A percentile compares a stretch with the other conserved stretches of the same genome.
Conservation (phyloP, 1,284 basidiomycete genomes). For the Schizopora paradoxa region DNA sequence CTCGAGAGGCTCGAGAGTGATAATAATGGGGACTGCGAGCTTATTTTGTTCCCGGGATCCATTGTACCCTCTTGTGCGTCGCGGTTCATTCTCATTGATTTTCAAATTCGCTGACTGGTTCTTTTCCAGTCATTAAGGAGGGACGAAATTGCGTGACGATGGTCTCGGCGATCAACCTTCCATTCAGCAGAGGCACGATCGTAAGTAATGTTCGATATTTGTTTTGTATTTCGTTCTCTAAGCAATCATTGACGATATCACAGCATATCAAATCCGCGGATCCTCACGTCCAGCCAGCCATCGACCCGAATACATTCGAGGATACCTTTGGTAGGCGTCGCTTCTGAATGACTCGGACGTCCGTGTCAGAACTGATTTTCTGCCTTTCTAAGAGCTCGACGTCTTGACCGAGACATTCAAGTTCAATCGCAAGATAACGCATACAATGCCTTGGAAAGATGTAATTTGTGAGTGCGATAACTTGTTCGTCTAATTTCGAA, state of each 20-base stretch:
- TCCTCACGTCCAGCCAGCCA: constrained; percentile 28
- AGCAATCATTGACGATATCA: not conserved
- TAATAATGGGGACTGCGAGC: constrained; percentile 19
- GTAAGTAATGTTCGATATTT: constrained; percentile 19
- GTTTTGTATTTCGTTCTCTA: too few species aligned
- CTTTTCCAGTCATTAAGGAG: constrained; percentile 13
- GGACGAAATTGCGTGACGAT: constrained; percentile 27
- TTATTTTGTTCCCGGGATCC: constrained; percentile 22
- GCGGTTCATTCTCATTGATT: not conserved
- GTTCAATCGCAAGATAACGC: constrained; percentile 37
- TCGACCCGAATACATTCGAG: constrained; percentile 21
- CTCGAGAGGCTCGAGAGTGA: constrained; percentile 19
- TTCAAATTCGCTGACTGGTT: not conserved
- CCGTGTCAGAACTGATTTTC: constrained; percentile 18
- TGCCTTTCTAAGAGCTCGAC: constrained; percentile 31
- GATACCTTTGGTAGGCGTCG: constrained; percentile 37
- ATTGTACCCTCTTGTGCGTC: constrained; percentile 19
- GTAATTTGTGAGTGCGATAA: not conserved
- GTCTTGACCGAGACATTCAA: constrained; percentile 47
- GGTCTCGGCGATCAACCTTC: constrained; percentile 24
- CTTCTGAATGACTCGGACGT: not conserved
- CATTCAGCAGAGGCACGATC: constrained; percentile 34
- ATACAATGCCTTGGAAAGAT: constrained; percentile 40
- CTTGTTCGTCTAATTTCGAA: not conserved
- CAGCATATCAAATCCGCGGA: constrained; percentile 37